A percentile compares a stretch with the other conserved stretches of the same genome.
phyloP scores from a whole-genome alignment of 345 rosid species.

The Ricinus communis region DNA sequence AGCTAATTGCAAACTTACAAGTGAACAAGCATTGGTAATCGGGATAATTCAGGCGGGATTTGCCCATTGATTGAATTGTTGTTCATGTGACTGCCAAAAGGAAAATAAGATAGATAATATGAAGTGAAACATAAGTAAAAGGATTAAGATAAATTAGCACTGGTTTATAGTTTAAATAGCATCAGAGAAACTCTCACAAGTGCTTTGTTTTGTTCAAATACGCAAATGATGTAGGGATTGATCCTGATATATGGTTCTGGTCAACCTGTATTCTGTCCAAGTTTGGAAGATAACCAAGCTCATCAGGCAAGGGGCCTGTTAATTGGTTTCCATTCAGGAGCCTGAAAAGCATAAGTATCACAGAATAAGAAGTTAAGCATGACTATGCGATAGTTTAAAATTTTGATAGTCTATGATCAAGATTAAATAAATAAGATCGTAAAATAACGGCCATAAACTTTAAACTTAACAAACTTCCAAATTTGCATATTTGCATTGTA shows the following conservation, averaged over 20 bases:
- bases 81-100: slow-evolving; percentile 87
- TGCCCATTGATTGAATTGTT: slow-evolving; percentile 93
- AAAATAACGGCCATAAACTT: not conserved
- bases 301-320: slow-evolving; percentile 77
- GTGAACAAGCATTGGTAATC: slow-evolving; percentile 79
- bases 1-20: slow-evolving; percentile 58
- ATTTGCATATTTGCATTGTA: too few species aligned
- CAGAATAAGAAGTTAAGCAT: slow-evolving; percentile 23
- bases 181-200: slow-evolving; percentile 63
- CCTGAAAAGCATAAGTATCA: slow-evolving; percentile 48
- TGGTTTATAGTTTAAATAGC: not conserved
- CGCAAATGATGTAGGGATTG: slow-evolving; percentile 77
- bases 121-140: slow-evolving; percentile 8
- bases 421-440: not conserved
- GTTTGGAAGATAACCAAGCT: slow-evolving; percentile 82
- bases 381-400: slow-evolving; percentile 2
- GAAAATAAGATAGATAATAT: slow-evolving; percentile 16
- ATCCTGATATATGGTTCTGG: slow-evolving; percentile 81
- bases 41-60: slow-evolving; percentile 82
- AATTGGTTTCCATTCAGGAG: slow-evolving; percentile 85
- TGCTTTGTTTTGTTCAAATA: slow-evolving; percentile 79
- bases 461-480: not conserved
- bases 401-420: not conserved
- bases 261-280: slow-evolving; percentile 96
- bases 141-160: not conserved